These are phyloP conservation scores for Schizothecium vesticola DNA, from an alignment of 495 filamentous ascomycete genomes.

Conservation along the genomic window DNA sequence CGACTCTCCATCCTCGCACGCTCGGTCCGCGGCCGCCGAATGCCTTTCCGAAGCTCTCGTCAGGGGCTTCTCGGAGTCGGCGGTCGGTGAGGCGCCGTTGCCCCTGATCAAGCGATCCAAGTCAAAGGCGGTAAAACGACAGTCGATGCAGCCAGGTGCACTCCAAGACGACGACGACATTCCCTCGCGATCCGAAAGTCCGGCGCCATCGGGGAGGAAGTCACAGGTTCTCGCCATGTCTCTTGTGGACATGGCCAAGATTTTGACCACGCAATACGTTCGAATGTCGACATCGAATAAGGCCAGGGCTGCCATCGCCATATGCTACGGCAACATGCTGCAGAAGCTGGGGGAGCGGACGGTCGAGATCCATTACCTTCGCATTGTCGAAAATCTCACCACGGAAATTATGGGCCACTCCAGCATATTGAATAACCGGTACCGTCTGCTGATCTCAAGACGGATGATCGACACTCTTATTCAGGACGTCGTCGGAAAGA, in stretches of 20 bases:
- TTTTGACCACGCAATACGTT: slow-evolving; percentile 76
- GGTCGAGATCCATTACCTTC: slow-evolving; percentile 72
- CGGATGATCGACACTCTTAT: slow-evolving; percentile 80
- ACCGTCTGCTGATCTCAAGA: slow-evolving; percentile 78
- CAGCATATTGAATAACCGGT: slow-evolving; percentile 76
- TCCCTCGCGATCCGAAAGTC: slow-evolving; percentile 68
- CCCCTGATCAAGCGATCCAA: slow-evolving; percentile 70
- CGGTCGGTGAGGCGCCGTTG: slow-evolving; percentile 45
- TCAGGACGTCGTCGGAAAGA: slow-evolving; percentile 74
- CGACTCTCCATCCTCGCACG: slow-evolving; percentile 66
- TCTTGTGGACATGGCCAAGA: slow-evolving; percentile 72
- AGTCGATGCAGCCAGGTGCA: slow-evolving; percentile 46
- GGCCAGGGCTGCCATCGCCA: slow-evolving; percentile 73
- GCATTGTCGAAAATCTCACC: slow-evolving; percentile 75
- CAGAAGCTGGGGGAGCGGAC: slow-evolving; percentile 66
- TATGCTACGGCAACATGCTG: slow-evolving; percentile 80
- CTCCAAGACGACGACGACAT: slow-evolving; percentile 65
- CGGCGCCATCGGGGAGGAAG: slow-evolving; percentile 59
- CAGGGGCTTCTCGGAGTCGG: slow-evolving; percentile 67
- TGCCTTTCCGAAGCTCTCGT: slow-evolving; percentile 74
- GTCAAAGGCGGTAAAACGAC: slow-evolving; percentile 63
- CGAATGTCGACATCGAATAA: slow-evolving; percentile 75
- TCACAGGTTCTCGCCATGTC: slow-evolving; percentile 64
- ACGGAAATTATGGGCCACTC: slow-evolving; percentile 72
- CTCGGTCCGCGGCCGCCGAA: slow-evolving; percentile 82